These are phyloP conservation scores for Solanum appendiculatum DNA, from an alignment of 257 asterid genomes.

Conservation along the genomic window DNA sequence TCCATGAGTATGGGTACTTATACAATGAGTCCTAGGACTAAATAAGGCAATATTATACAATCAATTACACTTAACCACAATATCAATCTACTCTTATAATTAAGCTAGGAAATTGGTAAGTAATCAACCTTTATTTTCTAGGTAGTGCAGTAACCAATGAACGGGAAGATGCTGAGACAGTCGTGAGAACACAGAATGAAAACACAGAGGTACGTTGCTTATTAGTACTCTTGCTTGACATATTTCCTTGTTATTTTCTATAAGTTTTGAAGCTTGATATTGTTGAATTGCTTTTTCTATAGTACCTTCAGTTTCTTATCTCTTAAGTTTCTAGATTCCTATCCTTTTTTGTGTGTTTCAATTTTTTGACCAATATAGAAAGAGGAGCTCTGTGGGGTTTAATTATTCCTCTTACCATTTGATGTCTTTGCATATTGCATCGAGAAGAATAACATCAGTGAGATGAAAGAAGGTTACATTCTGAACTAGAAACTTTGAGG, in stretches of 20 bases:
- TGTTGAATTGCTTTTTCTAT: background rate
- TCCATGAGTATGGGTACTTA: background rate
- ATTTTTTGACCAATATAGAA: background rate
- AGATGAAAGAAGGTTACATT: background rate
- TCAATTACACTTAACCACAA: background rate
- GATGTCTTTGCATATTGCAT: background rate
- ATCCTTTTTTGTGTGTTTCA: background rate
- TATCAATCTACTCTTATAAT: background rate
- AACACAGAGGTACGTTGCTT: slow-evolving; percentile 25
- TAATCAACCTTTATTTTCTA: slow-evolving; percentile 20
- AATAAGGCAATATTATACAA: background rate
- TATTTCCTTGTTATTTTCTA: background rate
- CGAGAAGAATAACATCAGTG: background rate
- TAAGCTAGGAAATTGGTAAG: background rate
- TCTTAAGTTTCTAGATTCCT: background rate
- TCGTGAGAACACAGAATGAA: slow-evolving; percentile 22
- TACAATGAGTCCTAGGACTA: background rate
- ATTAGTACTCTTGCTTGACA: background rate
- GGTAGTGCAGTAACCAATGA: slow-evolving; percentile 53
- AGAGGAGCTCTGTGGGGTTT: background rate
- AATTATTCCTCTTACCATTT: background rate
- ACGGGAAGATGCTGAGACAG: slow-evolving; percentile 13
- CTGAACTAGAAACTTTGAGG: background rate
- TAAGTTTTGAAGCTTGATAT: background rate
- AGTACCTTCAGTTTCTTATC: background rate